Evolutionary conservation across 2,329 filamentous ascomycete species (phyloP), one percentile per base, ranked within the genome.

Genomic region (Aspergillus sp.): DNA sequence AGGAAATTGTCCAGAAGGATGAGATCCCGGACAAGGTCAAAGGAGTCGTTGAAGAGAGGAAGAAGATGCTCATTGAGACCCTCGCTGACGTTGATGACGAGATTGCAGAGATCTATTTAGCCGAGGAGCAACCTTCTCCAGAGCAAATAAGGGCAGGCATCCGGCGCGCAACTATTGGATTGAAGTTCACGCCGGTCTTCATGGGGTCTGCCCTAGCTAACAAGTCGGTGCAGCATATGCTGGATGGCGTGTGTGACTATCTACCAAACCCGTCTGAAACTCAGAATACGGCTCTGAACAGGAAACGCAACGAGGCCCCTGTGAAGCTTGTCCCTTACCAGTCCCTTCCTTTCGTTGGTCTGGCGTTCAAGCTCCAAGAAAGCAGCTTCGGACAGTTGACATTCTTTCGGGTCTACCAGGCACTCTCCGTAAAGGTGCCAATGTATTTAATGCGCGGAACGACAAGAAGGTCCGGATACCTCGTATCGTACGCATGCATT

Each of bases 351-450:
- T 95, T 96, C 53, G 86, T 95, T 35, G 91, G 91, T 30, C 72
- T 98, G 42, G 91, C 91, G 7, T 98, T 98, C 72, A 98, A 98
- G 72, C 78, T 98, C 14, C 91, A 98, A 71, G 91, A 98, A 66
- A 93, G 89, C 66, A 95, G 93, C 60, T 98, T 93, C 52, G 91
- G 91, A 26, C 91, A 98, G 63, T 75, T 98, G 55, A 98, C 91
- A 34, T 98, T 98, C 60, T 93, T 98, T 43, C 86, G 91, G 48
- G 91, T 98, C 36, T 98, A 98, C 67, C 91, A 98, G 64, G 91
- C 47, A 80, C 80, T 14, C 69, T 98, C 39, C 81, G 71, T 58
- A 96, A 94, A 72, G 85, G 88, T 30, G 74, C 81, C 54, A 86
- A 88, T 57, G 78, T 98, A 34, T 94, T 81, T 74, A 98, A 96